These are phyloP conservation scores for Kandelia obovata DNA, from an alignment of 345 rosid genomes.

Conservation along the genomic window DNA sequence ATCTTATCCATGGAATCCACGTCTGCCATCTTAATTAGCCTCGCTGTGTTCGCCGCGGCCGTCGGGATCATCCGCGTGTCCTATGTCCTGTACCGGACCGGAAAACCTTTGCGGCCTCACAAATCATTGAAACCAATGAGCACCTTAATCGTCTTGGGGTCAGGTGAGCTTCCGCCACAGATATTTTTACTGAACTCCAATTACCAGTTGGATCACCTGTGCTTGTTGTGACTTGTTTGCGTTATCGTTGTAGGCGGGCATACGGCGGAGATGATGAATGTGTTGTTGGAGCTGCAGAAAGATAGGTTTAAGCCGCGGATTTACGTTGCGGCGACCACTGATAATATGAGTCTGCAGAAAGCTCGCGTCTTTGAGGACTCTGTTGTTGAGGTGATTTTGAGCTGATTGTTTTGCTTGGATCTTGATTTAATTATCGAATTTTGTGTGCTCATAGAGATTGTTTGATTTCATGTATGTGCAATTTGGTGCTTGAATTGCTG, in stretches of 20 bases:
- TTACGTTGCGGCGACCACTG: slow-evolving; percentile 88
- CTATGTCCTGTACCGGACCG: slow-evolving; percentile 20
- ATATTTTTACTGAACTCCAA: neutral
- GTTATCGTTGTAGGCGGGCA: slow-evolving; percentile 61
- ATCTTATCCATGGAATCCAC: neutral
- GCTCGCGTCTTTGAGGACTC: slow-evolving; percentile 70
- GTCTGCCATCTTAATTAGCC: neutral
- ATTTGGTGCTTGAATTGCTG: too few relatives aligned
- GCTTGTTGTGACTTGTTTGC: neutral
- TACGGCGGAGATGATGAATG: slow-evolving; percentile 91
- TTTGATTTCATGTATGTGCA: too few relatives aligned
- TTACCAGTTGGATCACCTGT: neutral
- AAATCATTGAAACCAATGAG: slow-evolving; percentile 17
- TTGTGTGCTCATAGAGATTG: too few relatives aligned
- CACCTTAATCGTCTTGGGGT: slow-evolving; percentile 24
- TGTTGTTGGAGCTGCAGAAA: slow-evolving; percentile 57
- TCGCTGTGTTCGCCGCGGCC: neutral
- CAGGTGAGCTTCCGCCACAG: slow-evolving; percentile 8
- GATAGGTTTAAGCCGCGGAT: slow-evolving; percentile 64
- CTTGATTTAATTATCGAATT: too few relatives aligned
- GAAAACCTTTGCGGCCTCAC: slow-evolving; percentile 20
- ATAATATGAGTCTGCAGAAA: slow-evolving; percentile 90
- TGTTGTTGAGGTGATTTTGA: slow-evolving; percentile 18
- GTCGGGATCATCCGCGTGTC: slow-evolving; percentile 5
- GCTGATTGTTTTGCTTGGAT: too few relatives aligned